Evolutionary conservation across 495 filamentous ascomycete genomes (phyloP), one percentile per base, ranked within the genome.

Genomic region (Trichoderma virens): DNA sequence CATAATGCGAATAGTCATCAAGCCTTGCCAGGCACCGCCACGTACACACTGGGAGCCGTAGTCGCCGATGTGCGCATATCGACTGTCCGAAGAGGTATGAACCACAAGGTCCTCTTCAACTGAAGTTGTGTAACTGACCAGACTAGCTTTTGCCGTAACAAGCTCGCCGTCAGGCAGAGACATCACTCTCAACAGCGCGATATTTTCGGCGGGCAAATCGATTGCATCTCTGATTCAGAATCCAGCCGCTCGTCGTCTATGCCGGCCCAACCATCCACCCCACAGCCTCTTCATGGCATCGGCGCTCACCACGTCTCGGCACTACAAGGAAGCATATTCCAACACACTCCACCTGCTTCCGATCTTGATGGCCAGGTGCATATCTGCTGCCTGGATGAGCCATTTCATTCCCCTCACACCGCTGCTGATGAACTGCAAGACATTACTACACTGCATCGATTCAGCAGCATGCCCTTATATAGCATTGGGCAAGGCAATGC

Each of bases 81-180:
- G 84, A 86, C n/a, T 96, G 91, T 69, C 79, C 86, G 63, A 90
- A 90, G 76, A 92, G 88, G 91, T 93, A 81, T 67, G 79, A 63
- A 1, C 61, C 65, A n/a, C 51, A 60, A 16, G 51, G 41, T 11
- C 18, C 38, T 64, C 41, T 41, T 28, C 59, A 27, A 38, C 20
- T n/a, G 51, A 20, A 23, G 23, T 28, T 3, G 61, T 30, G n/a
- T 38, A 18, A 32, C 51, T 63, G 35, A 28, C 64, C 45, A 8
- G 65, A 34, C 64, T 62, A 95, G 91, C 69, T 95, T 93, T 74
- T 93, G 90, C 78, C 84, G 91, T 45, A 93, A 93, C 71, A 93
- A 90, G 11, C 93, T 91, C 23, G 85, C 93, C 82, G 90, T 90
- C 7, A 95, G 93, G 72, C 91, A 95, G 67, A 85, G 88, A 69